Evolutionary conservation across 179 eudicot genomes (phyloP), one percentile per base, ranked within the genome.

Genomic region (Silene coronaria): DNA sequence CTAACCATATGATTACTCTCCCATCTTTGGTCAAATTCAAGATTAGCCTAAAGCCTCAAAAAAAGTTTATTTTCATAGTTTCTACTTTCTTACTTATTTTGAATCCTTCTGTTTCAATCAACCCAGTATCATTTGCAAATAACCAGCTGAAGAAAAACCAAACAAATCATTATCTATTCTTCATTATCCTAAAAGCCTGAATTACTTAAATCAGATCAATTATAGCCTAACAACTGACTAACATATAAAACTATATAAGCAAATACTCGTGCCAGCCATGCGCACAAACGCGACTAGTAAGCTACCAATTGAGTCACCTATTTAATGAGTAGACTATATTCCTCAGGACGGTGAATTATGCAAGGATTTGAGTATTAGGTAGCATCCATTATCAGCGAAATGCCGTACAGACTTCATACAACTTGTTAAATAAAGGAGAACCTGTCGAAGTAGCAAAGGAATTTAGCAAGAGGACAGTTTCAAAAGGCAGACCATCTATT

Each of bases 361-460:
- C 77, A 80, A 58, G 53, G 53, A 57, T 5, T 26, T 16, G 77
- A 57, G 63, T 28, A 57, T 34, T 67, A 62, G 75, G 34, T 75
- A 61, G 17, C 45, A 57, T 76, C 57, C 69, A 57, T 21, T 72
- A 60, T 6, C 7, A 46, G 24, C n/a, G 12, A 70, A 72, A 22
- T 17, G 30, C 70, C 42, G 24, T 63, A 16, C 28, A 23, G 67
- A 62, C 67, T 62, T 62, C 16, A 7, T 8, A 62, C 14, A 3
- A 14, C 6, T 26, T 4, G 4, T 32, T n/a, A 67, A 66, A 67
- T 16, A 30, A 30, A 66, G 70, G 46, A 34, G 21, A 66, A 17
- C 23, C 32, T 26, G 34, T n/a, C 46, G 2, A 17, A 66, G 6
- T 17, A n/a, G 24, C 2, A 26, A 11, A 66, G 48, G 34, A 32